Conservation (phyloP, 1,139 yeast species). For the Suhomyces taliae region DNA sequence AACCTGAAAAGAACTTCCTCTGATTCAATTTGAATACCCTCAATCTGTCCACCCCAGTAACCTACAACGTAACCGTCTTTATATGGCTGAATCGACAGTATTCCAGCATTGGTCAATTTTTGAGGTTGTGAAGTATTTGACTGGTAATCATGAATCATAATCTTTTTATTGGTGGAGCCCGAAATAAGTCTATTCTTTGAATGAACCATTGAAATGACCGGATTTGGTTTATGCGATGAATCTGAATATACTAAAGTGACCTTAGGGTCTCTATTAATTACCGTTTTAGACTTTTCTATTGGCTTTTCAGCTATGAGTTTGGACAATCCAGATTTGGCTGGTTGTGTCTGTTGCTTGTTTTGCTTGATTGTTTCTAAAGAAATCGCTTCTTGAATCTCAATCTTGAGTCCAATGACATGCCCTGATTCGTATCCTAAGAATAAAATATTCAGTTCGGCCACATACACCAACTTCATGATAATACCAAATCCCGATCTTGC, state of each 20-base stretch:
- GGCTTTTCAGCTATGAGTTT: background rate
- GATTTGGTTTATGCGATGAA: conserved; percentile 48
- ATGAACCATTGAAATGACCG: conserved; percentile 42
- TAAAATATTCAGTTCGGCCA: conserved; percentile 23
- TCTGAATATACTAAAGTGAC: conserved; percentile 23
- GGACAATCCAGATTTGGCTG: background rate
- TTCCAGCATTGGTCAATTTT: conserved; percentile 6
- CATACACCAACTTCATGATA: conserved; percentile 49
- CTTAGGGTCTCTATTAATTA: conserved; percentile 25
- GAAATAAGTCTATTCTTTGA: conserved; percentile 27
- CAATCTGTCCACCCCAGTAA: conserved; percentile 44
- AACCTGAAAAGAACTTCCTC: conserved; percentile 1
- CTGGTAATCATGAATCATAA: conserved; percentile 27
- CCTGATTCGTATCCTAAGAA: conserved; percentile 63
- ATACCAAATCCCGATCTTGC: conserved; percentile 50
- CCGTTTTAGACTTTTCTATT: conserved; percentile 9
- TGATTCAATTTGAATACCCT: conserved; percentile 16
- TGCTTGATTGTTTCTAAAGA: background rate
- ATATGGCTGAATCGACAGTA: conserved; percentile 15
- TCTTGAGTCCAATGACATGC: conserved; percentile 36
- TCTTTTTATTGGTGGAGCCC: conserved; percentile 43
- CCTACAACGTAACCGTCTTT: conserved; percentile 24
- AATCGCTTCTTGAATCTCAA: conserved; percentile 14
- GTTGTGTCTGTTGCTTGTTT: background rate
- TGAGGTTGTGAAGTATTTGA: conserved; percentile 14